Conservation (phyloP, 179 eudicot genomes). For the Gypsophila paniculata region DNA sequence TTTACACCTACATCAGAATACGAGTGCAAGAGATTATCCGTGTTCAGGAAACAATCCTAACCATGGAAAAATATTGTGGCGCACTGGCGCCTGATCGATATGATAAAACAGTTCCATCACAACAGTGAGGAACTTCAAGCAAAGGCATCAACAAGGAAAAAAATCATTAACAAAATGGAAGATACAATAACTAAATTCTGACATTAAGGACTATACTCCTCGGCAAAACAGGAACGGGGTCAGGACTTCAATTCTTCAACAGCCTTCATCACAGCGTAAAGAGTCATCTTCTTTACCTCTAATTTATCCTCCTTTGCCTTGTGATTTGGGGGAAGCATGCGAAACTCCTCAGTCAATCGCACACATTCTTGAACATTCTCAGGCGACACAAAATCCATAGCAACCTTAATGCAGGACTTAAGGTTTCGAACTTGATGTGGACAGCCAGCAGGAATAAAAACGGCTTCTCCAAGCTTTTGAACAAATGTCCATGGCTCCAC, state of each 20-base stretch:
- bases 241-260: conserved; percentile 33
- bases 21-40: not conserved
- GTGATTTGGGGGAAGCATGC: conserved; percentile 42
- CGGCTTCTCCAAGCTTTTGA: conserved; percentile 49
- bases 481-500: conserved; percentile 49
- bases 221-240: not conserved
- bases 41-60: conserved; percentile 1
- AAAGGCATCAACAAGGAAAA: conserved; percentile 3
- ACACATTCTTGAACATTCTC: conserved; percentile 48
- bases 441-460: conserved; percentile 47
- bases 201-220: conserved; percentile 12
- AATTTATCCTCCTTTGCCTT: conserved; percentile 50
- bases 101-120: conserved; percentile 14
- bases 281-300: conserved; percentile 46
- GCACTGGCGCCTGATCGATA: conserved; percentile 15
- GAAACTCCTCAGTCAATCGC: conserved; percentile 45
- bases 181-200: conserved; percentile 9
- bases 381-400: conserved; percentile 49
- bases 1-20: conserved; percentile 12
- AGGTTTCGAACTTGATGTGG: conserved; percentile 51
- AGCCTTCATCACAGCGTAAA: conserved; percentile 37
- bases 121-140: conserved; percentile 1
- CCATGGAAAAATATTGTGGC: conserved; percentile 14
- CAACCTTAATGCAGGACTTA: conserved; percentile 54
- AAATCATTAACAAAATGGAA: not conserved